Evolutionary conservation across 1,139 yeast species (phyloP), one percentile per base, ranked within the genome.

Genomic region (Suhomyces coccinellae): DNA sequence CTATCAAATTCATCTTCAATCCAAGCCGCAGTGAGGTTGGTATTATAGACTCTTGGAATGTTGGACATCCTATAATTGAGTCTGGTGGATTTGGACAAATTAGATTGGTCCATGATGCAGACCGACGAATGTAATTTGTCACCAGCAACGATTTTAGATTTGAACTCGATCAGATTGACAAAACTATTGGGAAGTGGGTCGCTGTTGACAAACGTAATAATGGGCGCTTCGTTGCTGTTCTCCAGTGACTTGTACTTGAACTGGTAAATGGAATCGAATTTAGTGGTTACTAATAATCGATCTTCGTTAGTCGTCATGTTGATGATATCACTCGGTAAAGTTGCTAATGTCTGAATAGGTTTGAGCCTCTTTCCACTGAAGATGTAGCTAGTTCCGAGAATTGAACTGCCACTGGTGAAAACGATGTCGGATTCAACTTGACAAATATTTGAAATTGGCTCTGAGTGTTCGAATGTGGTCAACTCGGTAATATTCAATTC

Each of bases 71-170:
- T 64, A 40, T 58, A 53, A 2, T 55, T 30, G 37, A 50, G 39
- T 24, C 51, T 45, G 1, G 42, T 28, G 17, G 40, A 14, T 16
- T 36, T 36, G 1, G 38, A 24, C 5, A 52, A 31, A 11, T 49
- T 27, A 2, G 52, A 44, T n/a, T 46, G 38, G 14, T 59, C 57
- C 53, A 70, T 52, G 0, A 70, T 34, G 47, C 71, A 36, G 7
- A 79, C 53, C 1, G 73, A 58, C 2, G 79, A 71, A 45, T 72
- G 75, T 2, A 53, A 43, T 40, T 72, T 74, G 49, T 78, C 82
- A 2, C 79, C 72, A 0, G 67, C 66, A 4, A 74, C 56, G 1
- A 72, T 57, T 11, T 60, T 55, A 1, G 55, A 49, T 2, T 58
- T 59, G 10, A 66, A 48, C 9, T 61, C 52, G 2, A 73, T 60